Base-by-base conservation (phyloP, 148 eudicot genomes). In the Vaccinium vitisidaea region DNA sequence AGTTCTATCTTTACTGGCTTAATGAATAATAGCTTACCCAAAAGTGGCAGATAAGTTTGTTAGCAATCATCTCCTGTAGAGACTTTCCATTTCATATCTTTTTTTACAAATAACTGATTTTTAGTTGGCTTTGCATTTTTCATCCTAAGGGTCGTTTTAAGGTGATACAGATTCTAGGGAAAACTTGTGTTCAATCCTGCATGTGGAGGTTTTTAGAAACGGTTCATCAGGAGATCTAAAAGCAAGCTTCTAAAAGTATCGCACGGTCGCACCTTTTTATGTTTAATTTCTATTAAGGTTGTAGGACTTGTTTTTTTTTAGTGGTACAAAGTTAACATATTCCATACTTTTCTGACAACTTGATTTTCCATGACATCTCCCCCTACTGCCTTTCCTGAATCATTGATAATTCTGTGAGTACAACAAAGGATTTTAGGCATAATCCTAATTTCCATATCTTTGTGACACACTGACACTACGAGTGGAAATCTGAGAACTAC, bases 221-320 rank as follows among this genome's bases (percentile, higher is more conserved):
- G 52, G 25, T 43, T 43, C 39, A 32, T 10, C 27, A 25, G 59
- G 59, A 77, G 85, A 39, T 83, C 0, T 1, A 16, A 27, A 7
- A 48, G 59, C 19, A 3, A 16, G 14, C 50, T 27, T 56, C 3
- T 78, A 12, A 4, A n/a, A 30, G 8, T 18, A 32, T 50, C 39
- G 16, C n/a, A n/a, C n/a, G n/a, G n/a, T n/a, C n/a, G n/a, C 25
- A 27, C 77, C 25, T 36, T 53, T 65, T 55, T 12, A 32, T 63
- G 4, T 77, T 75, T 84, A n/a, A 5, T 58, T 43, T 59, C 81
- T 74, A 46, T 48, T 18, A 50, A 48, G 32, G 56, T 39, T 70
- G 86, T 70, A 83, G n/a, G 48, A 52, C 48, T 71, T 69, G 1
- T 23, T 25, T 79, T 84, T 84, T 79, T 80, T 1, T 0, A 55